Evolutionary conservation across 192 early-diverging fungal species (phyloP), one percentile per base, ranked within the genome.

Genomic region (Linnemannia exigua): DNA sequence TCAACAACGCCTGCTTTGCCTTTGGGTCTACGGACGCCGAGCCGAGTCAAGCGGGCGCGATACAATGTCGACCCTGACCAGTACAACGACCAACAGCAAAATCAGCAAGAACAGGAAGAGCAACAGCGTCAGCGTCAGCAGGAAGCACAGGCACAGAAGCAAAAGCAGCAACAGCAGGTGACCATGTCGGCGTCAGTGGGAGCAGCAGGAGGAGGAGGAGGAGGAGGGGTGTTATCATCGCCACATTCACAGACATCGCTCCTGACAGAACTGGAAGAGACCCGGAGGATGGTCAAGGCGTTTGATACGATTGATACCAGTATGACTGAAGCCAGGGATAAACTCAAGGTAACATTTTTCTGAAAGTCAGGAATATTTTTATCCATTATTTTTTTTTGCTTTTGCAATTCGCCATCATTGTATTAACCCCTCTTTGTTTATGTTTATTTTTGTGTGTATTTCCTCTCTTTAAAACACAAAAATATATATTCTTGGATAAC

Each of bases 281-380:
- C 72, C 1, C 73, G 67, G 67, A 58, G 66, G 50, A n/a, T 84
- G 25, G 51, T 78, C 2, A 79, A 38, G 33, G 76, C 71, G 6
- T 79, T 84, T 78, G 82, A 79, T n/a, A 35, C 54, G 1, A 69
- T 84, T 37, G 82, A 84, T 54, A n/a, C 50, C 20, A 84, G 82
- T 41, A 69, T 84, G 73, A 75, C 52, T 12, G 82, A 84, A 33
- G 72, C 82, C 0, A 78, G 82, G 51, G 82, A 84, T 7, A 84
- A 84, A 52, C 67, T 84, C 37, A 84, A 79, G 82, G 82, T 70
- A 70, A n/a, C n/a, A n/a, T n/a, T n/a, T n/a, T n/a, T 38, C 4
- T 31, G 67, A n/a, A n/a, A n/a, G n/a, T n/a, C n/a, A n/a, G n/a
- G n/a, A n/a, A n/a, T 38, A 33, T 37, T 17, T 36, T 37, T 33